Evolutionary conservation across 179 eudicot species (phyloP).

Genomic region (Silene vulgaris): DNA sequence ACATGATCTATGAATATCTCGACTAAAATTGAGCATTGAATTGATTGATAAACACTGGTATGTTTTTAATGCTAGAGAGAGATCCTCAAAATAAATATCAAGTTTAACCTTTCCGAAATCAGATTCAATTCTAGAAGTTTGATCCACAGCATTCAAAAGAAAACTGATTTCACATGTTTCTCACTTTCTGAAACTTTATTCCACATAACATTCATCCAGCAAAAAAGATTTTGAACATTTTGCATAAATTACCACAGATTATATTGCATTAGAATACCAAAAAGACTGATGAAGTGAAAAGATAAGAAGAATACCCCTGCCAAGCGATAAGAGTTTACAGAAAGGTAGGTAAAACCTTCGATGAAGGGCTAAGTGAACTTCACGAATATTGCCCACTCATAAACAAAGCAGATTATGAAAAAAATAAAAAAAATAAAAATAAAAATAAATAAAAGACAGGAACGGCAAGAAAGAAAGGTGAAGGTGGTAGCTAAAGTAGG

Average conservation of each 20-base stretch:
- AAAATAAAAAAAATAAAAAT: too few relatives aligned
- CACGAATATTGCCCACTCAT: not conserved
- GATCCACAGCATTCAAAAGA: not conserved
- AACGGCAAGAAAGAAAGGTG: slow-evolving; percentile 14
- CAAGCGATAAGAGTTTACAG: not conserved
- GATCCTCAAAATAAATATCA: not conserved
- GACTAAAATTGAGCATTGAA: not conserved
- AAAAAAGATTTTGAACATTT: not conserved
- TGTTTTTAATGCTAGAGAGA: not conserved
- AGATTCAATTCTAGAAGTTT: not conserved
- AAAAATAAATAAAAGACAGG: too few relatives aligned
- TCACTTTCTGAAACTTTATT: not conserved
- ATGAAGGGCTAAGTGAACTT: not conserved
- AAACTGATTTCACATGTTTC: slow-evolving; percentile 10
- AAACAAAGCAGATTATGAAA: not conserved
- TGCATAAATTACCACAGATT: not conserved
- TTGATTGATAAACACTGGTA: not conserved
- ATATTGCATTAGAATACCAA: not conserved
- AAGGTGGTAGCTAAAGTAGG: slow-evolving; percentile 10
- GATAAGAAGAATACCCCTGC: not conserved
- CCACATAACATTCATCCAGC: not conserved
- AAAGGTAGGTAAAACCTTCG: not conserved
- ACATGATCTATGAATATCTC: not conserved
- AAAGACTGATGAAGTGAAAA: not conserved
- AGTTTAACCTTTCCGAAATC: not conserved